These are phyloP conservation scores for Arthrinium phaeospermum DNA, from an alignment of 2,329 filamentous ascomycete species.

Conservation along the genomic window DNA sequence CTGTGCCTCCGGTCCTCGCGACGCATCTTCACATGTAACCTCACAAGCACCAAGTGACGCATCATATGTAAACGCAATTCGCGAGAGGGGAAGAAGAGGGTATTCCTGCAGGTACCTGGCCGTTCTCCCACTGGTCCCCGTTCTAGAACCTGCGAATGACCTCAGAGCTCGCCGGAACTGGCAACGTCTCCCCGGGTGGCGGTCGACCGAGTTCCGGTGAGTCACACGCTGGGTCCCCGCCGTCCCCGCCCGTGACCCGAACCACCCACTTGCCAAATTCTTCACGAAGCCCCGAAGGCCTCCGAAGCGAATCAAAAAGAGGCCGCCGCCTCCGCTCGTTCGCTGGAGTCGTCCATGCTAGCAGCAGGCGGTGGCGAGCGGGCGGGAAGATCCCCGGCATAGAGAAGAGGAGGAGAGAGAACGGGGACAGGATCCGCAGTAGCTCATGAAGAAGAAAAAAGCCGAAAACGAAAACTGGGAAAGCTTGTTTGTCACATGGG, in stretches of 20 bases:
- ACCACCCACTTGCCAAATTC: not conserved
- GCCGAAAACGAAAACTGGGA: constrained; percentile 9
- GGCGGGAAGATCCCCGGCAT: not conserved
- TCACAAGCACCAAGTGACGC: too few relatives aligned
- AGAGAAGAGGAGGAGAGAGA: not conserved
- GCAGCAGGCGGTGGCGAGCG: not conserved
- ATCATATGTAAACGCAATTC: too few relatives aligned
- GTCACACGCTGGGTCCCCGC: not conserved
- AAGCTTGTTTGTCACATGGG: constrained; percentile 2
- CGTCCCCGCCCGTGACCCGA: not conserved
- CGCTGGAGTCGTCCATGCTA: not conserved
- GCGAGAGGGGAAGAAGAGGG: not conserved
- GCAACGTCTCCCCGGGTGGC: not conserved
- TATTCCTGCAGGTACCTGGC: not conserved
- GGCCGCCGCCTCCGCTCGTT: constrained; percentile 4
- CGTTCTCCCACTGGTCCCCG: not conserved
- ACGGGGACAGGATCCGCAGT: constrained; percentile 6
- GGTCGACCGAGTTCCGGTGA: not conserved
- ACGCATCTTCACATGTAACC: not conserved
- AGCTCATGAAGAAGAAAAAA: not conserved
- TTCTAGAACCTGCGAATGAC: not conserved
- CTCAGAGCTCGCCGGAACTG: not conserved
- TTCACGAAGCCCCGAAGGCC: not conserved
- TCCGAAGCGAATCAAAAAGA: not conserved
- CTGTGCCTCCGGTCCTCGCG: not conserved